Conservation (phyloP, 2,329 filamentous ascomycete species). For the Colletotrichum sidae region DNA sequence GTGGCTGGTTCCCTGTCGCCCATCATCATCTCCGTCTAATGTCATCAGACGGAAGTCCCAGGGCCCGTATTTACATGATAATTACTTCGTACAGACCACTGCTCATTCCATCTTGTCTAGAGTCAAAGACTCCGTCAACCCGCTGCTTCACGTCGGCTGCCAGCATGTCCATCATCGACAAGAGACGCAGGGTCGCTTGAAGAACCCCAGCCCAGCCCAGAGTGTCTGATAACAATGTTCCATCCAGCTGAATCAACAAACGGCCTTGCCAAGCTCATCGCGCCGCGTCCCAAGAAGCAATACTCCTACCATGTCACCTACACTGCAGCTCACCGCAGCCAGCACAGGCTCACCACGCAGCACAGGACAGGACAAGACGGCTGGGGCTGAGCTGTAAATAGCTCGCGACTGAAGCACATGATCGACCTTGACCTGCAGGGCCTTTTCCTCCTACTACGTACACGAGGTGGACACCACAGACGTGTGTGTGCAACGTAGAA, state of each 20-base stretch:
- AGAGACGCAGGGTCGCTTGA: constrained; percentile 16
- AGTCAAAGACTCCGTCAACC: neutral
- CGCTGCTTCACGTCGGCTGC: neutral
- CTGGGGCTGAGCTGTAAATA: constrained; percentile 20
- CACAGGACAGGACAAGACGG: neutral
- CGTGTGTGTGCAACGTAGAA: no score
- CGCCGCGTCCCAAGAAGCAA: constrained; percentile 13
- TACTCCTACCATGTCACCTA: constrained; percentile 16
- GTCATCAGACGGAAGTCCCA: no score
- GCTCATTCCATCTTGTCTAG: no score
- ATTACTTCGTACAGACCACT: no score
- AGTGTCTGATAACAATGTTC: constrained; percentile 19
- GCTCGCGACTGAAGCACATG: neutral
- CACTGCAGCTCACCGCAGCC: constrained; percentile 5
- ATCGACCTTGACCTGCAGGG: constrained; percentile 15
- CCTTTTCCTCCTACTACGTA: neutral
- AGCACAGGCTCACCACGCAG: neutral
- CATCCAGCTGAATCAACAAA: constrained; percentile 21
- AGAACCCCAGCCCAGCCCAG: neutral
- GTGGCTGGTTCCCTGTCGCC: no score
- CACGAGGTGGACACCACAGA: neutral
- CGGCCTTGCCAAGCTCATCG: constrained; percentile 31
- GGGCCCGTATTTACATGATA: no score
- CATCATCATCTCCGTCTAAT: no score
- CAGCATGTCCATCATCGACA: neutral